Evolutionary conservation across 768 basidiomycete genomes (phyloP).

Genomic region (Suillus bovinus): DNA sequence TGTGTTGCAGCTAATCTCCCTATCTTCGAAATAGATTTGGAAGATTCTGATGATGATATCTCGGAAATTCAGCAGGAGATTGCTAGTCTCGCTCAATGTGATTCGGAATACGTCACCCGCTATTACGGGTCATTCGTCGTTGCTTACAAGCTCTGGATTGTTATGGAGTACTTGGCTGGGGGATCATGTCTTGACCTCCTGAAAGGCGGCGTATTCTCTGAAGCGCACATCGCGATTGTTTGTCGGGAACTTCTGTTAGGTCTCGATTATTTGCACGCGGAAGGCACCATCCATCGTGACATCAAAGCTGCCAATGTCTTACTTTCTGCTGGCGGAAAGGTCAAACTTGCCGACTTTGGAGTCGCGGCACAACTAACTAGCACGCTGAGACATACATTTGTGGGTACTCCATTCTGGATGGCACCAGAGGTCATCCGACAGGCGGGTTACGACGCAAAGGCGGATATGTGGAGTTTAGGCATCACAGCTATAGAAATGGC

Average conservation of each 20-base stretch:
- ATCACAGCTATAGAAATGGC: slow-evolving; percentile 99
- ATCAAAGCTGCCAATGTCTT: slow-evolving; percentile 98
- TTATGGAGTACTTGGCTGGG: slow-evolving; percentile 99
- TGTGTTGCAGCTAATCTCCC: slow-evolving; percentile 8
- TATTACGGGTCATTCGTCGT: slow-evolving; percentile 98
- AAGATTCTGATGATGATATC: slow-evolving; percentile 98
- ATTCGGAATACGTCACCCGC: slow-evolving; percentile 93
- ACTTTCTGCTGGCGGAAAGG: slow-evolving; percentile 85
- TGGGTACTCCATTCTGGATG: slow-evolving; percentile 98
- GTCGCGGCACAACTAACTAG: slow-evolving; percentile 96
- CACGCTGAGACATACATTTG: slow-evolving; percentile 94
- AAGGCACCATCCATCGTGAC: slow-evolving; percentile 96
- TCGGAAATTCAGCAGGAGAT: slow-evolving; percentile 99
- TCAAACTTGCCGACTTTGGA: slow-evolving; percentile 98
- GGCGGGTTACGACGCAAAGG: slow-evolving; percentile 93
- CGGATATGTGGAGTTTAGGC: slow-evolving; percentile 97
- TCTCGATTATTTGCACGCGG: slow-evolving; percentile 93
- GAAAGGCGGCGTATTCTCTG: slow-evolving; percentile 87
- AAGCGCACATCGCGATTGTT: slow-evolving; percentile 92
- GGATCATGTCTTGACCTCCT: slow-evolving; percentile 98
- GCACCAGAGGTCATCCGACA: slow-evolving; percentile 98
- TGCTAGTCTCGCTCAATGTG: slow-evolving; percentile 91
- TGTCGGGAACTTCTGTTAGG: slow-evolving; percentile 92
- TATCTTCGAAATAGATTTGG: slow-evolving; percentile 66
- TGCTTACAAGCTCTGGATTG: slow-evolving; percentile 97